phyloP scores from a whole-genome alignment of 1,139 yeast species.

The Suhomyces terraborum region DNA sequence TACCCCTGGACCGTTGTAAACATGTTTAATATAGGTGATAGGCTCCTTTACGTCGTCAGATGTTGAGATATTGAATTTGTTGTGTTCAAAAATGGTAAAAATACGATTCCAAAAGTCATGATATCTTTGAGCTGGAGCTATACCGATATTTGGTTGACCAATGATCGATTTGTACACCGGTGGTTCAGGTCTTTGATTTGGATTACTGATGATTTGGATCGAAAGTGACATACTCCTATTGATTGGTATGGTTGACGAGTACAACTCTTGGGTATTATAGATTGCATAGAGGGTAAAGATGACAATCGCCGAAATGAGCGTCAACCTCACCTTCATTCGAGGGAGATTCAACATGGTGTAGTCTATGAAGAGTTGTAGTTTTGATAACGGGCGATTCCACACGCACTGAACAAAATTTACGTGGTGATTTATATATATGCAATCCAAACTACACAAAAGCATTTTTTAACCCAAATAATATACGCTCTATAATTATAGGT shows the following conservation, averaged over 20 bases:
- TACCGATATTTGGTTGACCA: slow-evolving; percentile 11
- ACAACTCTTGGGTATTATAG: slow-evolving; percentile 5
- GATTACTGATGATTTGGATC: slow-evolving; percentile 6
- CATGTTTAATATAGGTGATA: slow-evolving; percentile 27
- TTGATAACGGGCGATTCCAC: slow-evolving; percentile 7
- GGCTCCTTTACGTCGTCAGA: slow-evolving; percentile 19
- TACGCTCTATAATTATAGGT: not conserved
- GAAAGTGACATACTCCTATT: slow-evolving; percentile 9
- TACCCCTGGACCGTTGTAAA: slow-evolving; percentile 25
- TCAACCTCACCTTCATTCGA: slow-evolving; percentile 11
- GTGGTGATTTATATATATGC: slow-evolving; percentile 7
- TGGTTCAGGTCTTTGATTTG: slow-evolving; percentile 2
- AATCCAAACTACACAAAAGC: slow-evolving; percentile 6
- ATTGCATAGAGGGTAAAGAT: slow-evolving; percentile 6
- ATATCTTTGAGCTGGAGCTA: slow-evolving; percentile 10
- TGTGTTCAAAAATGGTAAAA: slow-evolving; percentile 18
- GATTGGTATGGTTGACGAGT: slow-evolving; percentile 10
- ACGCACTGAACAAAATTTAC: slow-evolving; percentile 5
- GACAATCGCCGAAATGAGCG: slow-evolving; percentile 6
- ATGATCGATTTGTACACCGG: slow-evolving; percentile 8
- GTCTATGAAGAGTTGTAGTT: slow-evolving; percentile 4
- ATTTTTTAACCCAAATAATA: slow-evolving; percentile 4
- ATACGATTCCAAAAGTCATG: slow-evolving; percentile 22
- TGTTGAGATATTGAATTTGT: slow-evolving; percentile 15
- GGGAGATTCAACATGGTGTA: slow-evolving; percentile 9